phyloP scores from a whole-genome alignment of 495 filamentous ascomycete species.

The Penicillium crystallinum region DNA sequence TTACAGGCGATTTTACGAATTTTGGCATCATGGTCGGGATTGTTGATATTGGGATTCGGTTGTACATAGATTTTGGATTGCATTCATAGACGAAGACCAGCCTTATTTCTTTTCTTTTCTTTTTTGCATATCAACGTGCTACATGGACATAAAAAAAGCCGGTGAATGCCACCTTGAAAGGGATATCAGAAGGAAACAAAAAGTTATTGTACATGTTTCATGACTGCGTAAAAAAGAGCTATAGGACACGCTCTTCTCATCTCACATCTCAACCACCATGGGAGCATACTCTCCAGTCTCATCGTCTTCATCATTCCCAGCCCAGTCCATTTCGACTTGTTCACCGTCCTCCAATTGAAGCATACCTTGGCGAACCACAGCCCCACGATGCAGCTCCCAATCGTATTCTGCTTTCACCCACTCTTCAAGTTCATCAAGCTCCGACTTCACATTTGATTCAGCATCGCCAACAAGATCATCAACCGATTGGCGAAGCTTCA shows the following conservation, averaged over 20 bases:
- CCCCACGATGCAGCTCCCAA: slow-evolving; percentile 57
- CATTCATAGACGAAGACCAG: not conserved
- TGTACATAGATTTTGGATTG: slow-evolving; percentile 4
- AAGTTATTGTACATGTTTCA: not conserved
- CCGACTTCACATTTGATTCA: slow-evolving; percentile 38
- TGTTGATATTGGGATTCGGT: not conserved
- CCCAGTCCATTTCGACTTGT: slow-evolving; percentile 70
- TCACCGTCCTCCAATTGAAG: slow-evolving; percentile 72
- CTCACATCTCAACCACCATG: slow-evolving; percentile 64
- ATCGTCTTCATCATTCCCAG: slow-evolving; percentile 72
- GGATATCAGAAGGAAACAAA: not conserved
- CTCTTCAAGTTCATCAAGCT: slow-evolving; percentile 52
- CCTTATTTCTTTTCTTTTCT: not conserved
- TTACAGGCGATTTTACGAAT: not conserved
- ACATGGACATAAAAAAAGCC: not conserved
- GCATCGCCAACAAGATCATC: slow-evolving; percentile 35
- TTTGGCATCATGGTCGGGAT: not conserved
- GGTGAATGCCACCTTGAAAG: not conserved
- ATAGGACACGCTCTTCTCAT: not conserved
- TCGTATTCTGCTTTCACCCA: slow-evolving; percentile 53
- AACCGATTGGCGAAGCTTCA: slow-evolving; percentile 44
- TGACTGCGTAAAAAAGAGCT: not conserved
- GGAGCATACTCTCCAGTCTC: slow-evolving; percentile 86
- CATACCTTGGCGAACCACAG: slow-evolving; percentile 57
- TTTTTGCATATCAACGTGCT: not conserved